Percentiles rank a stretch among this genome's conserved stretches.
phyloP scores from a whole-genome alignment of 2,329 filamentous ascomycete species.

The Macrophomina tecta region DNA sequence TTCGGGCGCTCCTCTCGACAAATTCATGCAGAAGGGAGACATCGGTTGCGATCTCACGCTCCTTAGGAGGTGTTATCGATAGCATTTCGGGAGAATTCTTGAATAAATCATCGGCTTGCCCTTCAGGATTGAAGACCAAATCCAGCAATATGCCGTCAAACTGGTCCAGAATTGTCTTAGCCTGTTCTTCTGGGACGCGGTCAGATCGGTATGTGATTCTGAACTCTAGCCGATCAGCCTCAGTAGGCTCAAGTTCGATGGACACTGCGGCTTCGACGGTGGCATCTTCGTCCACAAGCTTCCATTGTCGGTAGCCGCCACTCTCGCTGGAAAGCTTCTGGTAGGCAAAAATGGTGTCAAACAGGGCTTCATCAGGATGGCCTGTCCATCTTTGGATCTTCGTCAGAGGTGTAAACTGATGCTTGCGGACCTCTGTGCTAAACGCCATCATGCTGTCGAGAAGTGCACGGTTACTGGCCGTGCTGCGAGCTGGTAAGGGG shows the following conservation, averaged over 20 bases:
- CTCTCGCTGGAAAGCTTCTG: slow-evolving; percentile 62
- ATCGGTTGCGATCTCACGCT: slow-evolving; percentile 62
- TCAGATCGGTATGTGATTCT: slow-evolving; percentile 70
- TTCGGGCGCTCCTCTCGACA: slow-evolving; percentile 67
- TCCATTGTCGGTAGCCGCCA: slow-evolving; percentile 57
- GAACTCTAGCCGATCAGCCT: slow-evolving; percentile 59
- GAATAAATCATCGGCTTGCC: slow-evolving; percentile 48
- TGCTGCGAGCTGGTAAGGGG: slow-evolving; percentile 69
- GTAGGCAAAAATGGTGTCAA: slow-evolving; percentile 86
- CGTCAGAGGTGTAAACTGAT: slow-evolving; percentile 74
- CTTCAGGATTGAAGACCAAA: slow-evolving; percentile 59
- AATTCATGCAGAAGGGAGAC: slow-evolving; percentile 75
- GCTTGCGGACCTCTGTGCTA: slow-evolving; percentile 68
- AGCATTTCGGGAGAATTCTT: slow-evolving; percentile 53
- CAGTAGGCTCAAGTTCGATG: slow-evolving; percentile 72
- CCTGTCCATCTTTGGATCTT: slow-evolving; percentile 76
- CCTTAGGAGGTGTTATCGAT: slow-evolving; percentile 69
- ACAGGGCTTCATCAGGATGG: slow-evolving; percentile 68
- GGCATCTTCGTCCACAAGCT: slow-evolving; percentile 67
- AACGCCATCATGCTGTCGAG: slow-evolving; percentile 68
- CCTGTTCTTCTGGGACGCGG: slow-evolving; percentile 72
- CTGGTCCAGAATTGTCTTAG: slow-evolving; percentile 69
- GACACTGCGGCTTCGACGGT: slow-evolving; percentile 75
- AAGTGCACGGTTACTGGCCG: slow-evolving; percentile 61
- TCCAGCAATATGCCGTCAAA: slow-evolving; percentile 71